Base-by-base conservation (phyloP, 2,329 filamentous ascomycete species). In the Aspergillus sp. region DNA sequence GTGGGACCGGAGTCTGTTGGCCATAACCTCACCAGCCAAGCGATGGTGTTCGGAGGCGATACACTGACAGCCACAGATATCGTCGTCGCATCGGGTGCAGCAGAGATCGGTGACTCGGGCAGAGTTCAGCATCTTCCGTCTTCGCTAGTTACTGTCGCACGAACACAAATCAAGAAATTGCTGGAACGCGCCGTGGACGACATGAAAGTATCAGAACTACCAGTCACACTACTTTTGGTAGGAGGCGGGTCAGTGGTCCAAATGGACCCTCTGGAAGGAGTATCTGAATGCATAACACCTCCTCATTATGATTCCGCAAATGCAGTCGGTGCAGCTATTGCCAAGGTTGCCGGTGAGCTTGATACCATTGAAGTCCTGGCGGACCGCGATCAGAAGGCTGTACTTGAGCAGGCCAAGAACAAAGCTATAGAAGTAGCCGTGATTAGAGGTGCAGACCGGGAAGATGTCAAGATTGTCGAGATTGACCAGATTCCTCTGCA, bases 1-100 rank as follows among this genome's bases (percentile, higher is more conserved):
- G 71, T 82, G n/a, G 80, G 80, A 0, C 80, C 80, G 2, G 76
- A 74, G 27, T 81, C 77, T 1, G 78, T 83, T 0, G 80, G 79
- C 0, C 69, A 80, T 44, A 67, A 67, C 12, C 66, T 83, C 2
- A 70, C 69, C 3, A 61, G 68, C 13, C 68, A 80, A 43, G 72
- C 75, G 2, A 65, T 71, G 20, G 64, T 76, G 0, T 82, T 82
- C 61, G 80, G 80, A 2, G 80, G 80, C 0, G 56, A 68, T 4
- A 72, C 70, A 0, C 58, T 78, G 3, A 83, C 80, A 1, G 70
- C 79, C 5, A 78, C 74, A 0, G 79, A 81, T 51, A 71, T 81
- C 32, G 71, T 62, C 1, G 59, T 60, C 10, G 58, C 55, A 3
- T 52, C 48, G 1, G 58, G 56, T 6, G 48, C 48, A 35, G 53